A percentile compares a stretch with the other conserved stretches of the same genome.
Evolutionary conservation across 805 yeast species (phyloP).

Genomic region (Yarrowia keelungensis): DNA sequence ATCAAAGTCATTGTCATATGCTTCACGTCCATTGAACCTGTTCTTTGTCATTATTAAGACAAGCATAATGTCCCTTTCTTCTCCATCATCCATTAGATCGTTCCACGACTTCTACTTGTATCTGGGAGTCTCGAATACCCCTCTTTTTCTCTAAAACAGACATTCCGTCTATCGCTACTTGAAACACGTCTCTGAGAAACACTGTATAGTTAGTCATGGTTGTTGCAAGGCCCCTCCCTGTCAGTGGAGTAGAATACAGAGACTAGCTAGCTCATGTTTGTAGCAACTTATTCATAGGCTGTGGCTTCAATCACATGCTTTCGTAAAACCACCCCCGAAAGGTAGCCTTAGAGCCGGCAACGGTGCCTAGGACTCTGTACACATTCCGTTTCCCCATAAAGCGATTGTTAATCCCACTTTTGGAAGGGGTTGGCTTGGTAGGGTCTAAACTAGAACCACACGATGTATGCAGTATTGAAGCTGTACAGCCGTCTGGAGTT

Average conservation of each 20-base stretch:
- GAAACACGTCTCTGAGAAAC: neutral
- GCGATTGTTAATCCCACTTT: slow-evolving; percentile 5
- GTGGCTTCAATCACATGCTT: slow-evolving; percentile 9
- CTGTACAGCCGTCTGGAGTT: neutral
- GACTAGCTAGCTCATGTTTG: neutral
- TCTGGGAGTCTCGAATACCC: neutral
- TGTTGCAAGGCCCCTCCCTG: neutral
- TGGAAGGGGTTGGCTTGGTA: neutral
- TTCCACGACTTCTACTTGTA: neutral
- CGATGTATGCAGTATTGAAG: neutral
- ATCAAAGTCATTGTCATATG: neutral
- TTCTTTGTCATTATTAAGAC: neutral
- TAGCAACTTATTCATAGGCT: too few species aligned
- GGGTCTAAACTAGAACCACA: neutral
- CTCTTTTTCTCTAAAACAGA: neutral
- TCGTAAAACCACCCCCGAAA: neutral
- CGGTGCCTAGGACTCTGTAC: neutral
- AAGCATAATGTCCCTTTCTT: neutral
- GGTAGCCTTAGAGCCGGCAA: neutral
- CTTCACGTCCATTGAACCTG: neutral
- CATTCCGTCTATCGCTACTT: neutral
- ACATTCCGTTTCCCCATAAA: slow-evolving; percentile 6
- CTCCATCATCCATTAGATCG: too few species aligned
- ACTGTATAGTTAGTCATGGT: neutral
- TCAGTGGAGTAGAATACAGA: neutral